Conservation (phyloP, 2,329 filamentous ascomycete genomes). For the Ampelomyces quisqualis region DNA sequence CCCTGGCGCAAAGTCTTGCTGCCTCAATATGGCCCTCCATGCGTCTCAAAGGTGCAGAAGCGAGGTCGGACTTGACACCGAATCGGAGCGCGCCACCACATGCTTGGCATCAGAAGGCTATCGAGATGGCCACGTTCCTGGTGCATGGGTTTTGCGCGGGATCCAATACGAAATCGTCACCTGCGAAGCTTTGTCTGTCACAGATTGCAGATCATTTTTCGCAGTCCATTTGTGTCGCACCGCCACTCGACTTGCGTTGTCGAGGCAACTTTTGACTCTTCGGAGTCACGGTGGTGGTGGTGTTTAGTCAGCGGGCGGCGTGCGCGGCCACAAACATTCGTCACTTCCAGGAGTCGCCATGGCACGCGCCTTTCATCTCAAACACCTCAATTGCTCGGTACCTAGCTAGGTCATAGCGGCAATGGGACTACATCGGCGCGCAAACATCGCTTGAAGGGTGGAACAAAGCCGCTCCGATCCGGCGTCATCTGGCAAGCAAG, state of each 20-base stretch:
- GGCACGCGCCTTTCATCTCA: background rate
- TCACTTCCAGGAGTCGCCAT: constrained; percentile 5
- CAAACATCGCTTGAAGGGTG: constrained; percentile 11
- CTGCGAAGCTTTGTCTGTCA: too few relatives aligned
- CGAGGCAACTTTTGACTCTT: background rate
- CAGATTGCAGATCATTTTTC: too few relatives aligned
- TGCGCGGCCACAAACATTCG: constrained; percentile 12
- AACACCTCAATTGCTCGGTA: constrained; percentile 3
- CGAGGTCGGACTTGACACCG: constrained; percentile 14
- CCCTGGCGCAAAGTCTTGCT: constrained; percentile 41
- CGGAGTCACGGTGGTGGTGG: background rate
- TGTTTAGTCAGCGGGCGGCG: constrained; percentile 3
- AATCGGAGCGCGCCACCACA: background rate
- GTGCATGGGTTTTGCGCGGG: background rate
- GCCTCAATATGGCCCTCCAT: constrained; percentile 34
- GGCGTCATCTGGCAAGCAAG: constrained; percentile 12
- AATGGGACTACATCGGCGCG: constrained; percentile 4
- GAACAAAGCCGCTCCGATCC: constrained; percentile 24
- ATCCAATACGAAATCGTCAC: background rate
- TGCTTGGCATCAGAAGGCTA: background rate
- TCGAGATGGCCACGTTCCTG: background rate
- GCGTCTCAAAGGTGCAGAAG: constrained; percentile 33
- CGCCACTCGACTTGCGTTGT: too few relatives aligned
- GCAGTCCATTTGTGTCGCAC: too few relatives aligned
- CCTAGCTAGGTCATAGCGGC: constrained; percentile 1